Base-by-base conservation (phyloP, 495 filamentous ascomycete genomes). In the Apiosordaria backusii region DNA sequence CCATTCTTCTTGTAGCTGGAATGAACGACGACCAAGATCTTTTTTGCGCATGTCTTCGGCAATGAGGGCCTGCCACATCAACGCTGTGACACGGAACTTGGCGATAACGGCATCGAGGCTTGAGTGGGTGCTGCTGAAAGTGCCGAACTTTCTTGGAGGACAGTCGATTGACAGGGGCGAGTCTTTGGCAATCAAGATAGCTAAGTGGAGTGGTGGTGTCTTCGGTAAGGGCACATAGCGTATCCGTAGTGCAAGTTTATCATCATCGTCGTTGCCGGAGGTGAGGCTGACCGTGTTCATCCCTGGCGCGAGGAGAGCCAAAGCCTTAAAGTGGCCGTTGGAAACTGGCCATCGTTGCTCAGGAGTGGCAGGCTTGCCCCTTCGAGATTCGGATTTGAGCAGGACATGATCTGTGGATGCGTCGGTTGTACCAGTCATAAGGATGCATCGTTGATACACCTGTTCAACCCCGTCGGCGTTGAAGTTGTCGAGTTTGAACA, bases 291-390 rank as follows among this genome's bases (percentile, higher is more conserved):
- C 69, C 40, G 84, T 84, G 75, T 93, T 93, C 21, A 86, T 86
- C 9, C 90, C 90, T 1, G 90, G 89, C 27, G 86, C 80, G 19
- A 93, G 83, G 73, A 92, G 83, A 15, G 91, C 81, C 29, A 93
- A 82, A 50, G 84, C 85, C 76, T 92, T 93, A 81, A 92, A 92
- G 72, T 90, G 83, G 4, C 88, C 90, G 58, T 87, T 85, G 67
- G 78, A 86, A 57, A 92, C 88, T 19, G 89, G 90, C 90, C 90
- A 92, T 45, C 60, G 66, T 53, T 75, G 74, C 6, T 67, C 65
- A 13, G 71, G 69, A 45, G 75, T 75, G 53, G 63, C 9, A n/a
- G 50, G 35, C 4, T 52, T 5, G 45, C 35, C 50, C 22, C 50
- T 53, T 7, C 54, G 54, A 61, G 61, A 65, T 4, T 26, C 13